Conservation (phyloP, 306 rosid species). For the Rubus idaeus region DNA sequence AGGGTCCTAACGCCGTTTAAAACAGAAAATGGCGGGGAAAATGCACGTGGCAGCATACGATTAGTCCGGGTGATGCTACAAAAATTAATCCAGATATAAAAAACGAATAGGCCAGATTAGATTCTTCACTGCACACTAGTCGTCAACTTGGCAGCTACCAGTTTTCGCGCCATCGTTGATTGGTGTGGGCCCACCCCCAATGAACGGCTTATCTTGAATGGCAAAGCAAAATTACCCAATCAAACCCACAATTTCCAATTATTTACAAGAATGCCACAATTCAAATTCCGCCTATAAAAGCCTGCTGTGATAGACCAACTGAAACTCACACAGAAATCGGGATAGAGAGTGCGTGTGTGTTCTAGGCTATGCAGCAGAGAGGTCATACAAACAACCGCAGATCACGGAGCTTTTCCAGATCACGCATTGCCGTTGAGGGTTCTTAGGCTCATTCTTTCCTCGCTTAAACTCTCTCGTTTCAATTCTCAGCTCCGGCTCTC, state of each 20-base stretch:
- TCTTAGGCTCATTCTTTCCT: constrained; percentile 23
- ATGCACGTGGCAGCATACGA: not conserved
- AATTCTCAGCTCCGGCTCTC: not conserved
- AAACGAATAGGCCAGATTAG: not conserved
- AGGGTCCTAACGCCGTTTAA: no score
- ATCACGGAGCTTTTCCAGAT: constrained; percentile 87
- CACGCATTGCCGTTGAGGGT: constrained; percentile 80
- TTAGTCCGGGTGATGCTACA: not conserved
- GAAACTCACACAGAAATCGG: not conserved
- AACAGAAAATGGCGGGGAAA: not conserved
- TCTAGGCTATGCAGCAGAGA: constrained; percentile 58
- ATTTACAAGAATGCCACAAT: not conserved
- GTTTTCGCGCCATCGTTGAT: not conserved
- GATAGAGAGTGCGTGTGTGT: constrained; percentile 5
- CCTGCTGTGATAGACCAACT: not conserved
- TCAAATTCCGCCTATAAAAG: not conserved
- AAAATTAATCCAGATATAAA: not conserved
- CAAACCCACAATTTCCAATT: not conserved
- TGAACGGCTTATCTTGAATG: not conserved
- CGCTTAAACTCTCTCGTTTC: not conserved
- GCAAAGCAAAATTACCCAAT: not conserved
- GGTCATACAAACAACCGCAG: constrained; percentile 65
- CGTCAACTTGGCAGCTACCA: not conserved
- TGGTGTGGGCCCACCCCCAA: not conserved
- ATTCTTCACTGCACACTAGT: not conserved